These are phyloP conservation scores for Exsudoporus frostii DNA, from an alignment of 768 basidiomycete species.

Conservation along the genomic window DNA sequence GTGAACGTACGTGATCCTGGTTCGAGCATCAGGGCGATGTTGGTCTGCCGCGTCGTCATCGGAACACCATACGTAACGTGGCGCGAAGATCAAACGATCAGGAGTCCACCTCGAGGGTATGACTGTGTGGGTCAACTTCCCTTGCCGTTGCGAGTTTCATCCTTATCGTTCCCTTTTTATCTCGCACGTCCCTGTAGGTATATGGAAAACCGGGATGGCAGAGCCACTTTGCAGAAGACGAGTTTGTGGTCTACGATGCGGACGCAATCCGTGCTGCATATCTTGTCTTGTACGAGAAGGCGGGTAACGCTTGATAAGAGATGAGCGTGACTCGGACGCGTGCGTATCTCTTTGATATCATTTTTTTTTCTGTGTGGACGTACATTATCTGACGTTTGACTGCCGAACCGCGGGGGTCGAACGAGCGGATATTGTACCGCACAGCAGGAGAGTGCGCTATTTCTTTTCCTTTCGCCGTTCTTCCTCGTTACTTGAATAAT, in stretches of 20 bases:
- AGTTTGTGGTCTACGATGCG: conserved; percentile 25
- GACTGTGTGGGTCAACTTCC: conserved; percentile 20
- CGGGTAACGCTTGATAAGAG: neutral
- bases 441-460: too few relatives aligned
- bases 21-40: conserved; percentile 17
- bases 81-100: conserved; percentile 11
- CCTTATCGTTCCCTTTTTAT: neutral
- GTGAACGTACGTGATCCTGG: conserved; percentile 2
- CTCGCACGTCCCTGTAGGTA: conserved; percentile 8
- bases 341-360: neutral
- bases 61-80: conserved; percentile 6
- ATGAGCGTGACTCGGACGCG: neutral
- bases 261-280: conserved; percentile 27
- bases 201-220: conserved; percentile 6
- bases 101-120: conserved; percentile 14
- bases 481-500: too few relatives aligned
- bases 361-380: neutral
- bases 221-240: conserved; percentile 19
- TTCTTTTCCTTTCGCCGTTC: too few relatives aligned
- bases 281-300: conserved; percentile 20
- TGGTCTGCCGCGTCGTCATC: conserved; percentile 24
- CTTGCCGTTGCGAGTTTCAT: too few relatives aligned
- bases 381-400: too few relatives aligned
- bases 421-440: too few relatives aligned
- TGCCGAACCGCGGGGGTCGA: too few relatives aligned